Base-by-base conservation (phyloP, 2,329 filamentous ascomycete genomes). In the Ustulina deusta region DNA sequence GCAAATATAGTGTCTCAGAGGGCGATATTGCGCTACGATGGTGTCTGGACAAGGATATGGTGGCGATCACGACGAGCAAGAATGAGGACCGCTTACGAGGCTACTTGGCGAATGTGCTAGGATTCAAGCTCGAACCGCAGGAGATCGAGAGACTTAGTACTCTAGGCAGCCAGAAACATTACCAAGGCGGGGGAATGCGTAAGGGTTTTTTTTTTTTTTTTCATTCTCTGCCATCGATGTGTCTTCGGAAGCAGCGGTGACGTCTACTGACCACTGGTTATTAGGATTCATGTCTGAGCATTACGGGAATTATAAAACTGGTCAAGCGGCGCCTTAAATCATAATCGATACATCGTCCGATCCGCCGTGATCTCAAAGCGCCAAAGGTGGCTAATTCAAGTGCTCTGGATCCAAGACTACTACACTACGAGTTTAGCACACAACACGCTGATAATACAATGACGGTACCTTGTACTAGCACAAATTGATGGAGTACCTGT, bases 21-120 rank as follows among this genome's bases (percentile, higher is more conserved):
- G 84, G 82, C 13, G 86, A 88, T 63, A 78, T 90, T 52, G 85
- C 84, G 6, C 76, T 90, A 72, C 79, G 87, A 69, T 90, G 87
- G 87, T 76, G 79, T 20, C 76, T 90, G 42, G 87, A 90, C 72
- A 84, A 86, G 74, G 87, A 84, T n/a, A 75, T 87, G 32, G 82
- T 89, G 17, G 82, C 80, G 3, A 73, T 90, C 61, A 89, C 87
- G 0, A 90, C 88, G 2, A 88, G 85, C 72, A 79, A 79, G 44
- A 90, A 83, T 70, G 81, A 85, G 73, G 81, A 87, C 66, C 81
- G 89, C 54, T 79, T 91, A 63, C 81, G 84, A 72, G 81, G 81
- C 13, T 89, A 86, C 73, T 70, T 87, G 63, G 73, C 77, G 22
- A 83, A 83, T 69, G 66, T 84, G 71, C 81, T 79, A 55, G 79